Base-by-base conservation (phyloP, 2,329 filamentous ascomycete species). In the Aschersonia sp. region DNA sequence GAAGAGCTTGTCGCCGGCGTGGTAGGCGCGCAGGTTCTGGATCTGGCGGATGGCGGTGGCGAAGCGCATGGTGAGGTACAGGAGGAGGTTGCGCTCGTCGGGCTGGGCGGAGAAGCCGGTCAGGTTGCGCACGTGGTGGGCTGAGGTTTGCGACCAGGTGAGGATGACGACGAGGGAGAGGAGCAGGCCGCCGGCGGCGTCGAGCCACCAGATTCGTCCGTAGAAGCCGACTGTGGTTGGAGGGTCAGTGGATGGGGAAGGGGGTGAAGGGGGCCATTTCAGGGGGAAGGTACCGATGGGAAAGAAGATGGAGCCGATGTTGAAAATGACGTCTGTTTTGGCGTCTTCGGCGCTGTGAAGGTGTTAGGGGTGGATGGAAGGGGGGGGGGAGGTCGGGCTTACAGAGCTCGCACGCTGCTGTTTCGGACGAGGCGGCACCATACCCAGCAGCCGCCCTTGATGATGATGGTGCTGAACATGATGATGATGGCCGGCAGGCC, bases 31-130 rank as follows among this genome's bases (percentile, higher is more conserved):
- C 48, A 92, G 68, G 32, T 87, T 87, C 61, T 92, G 87, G 51
- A 94, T 92, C 60, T 87, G 82, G 58, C 79, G 80, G 59, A 96
- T 94, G 9, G 85, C 84, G 55, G 85, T 87, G 44, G 89, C 89
- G 60, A 95, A 95, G 28, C 89, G 84, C 85, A 95, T 94, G 1
- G 89, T 92, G 55, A 94, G 75, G 65, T 96, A 96, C 1, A 95
- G 73, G 29, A 95, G 65, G 44, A 94, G 78, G 59, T 92, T 94
- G 31, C 89, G 77, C 67, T 92, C 83, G 56, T 91, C 85, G 0
- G 85, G 82, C 1, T 81, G 80, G 4, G 86, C 85, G 0, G 84
- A 84, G 55, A 85, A 85, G 20, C 87, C 87, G 0, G 83, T 85
- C 31, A 92, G 68, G 57, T 91, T 87, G 59, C 84, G 80, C 59